A percentile compares a stretch with the other conserved stretches of the same genome.
These are phyloP conservation scores for Vaccinium corymbosum DNA, from an alignment of 148 eudicot species.

Conservation along the genomic window DNA sequence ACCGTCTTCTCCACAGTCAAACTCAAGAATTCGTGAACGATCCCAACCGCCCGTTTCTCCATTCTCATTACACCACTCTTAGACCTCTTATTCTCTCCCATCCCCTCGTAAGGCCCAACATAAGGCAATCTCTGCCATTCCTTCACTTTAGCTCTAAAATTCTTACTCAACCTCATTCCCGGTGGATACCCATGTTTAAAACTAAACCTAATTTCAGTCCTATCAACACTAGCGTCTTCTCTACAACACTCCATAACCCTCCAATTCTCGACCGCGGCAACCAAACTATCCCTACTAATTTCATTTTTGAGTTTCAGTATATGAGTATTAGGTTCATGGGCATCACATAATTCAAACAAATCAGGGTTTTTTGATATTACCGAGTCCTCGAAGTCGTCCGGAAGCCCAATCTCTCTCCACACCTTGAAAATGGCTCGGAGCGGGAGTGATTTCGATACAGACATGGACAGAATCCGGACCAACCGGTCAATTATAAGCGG, in stretches of 20 bases:
- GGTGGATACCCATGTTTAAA: conserved; percentile 89
- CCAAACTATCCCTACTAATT: conserved; percentile 36
- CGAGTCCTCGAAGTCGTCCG: conserved; percentile 88
- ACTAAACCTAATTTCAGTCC: conserved; percentile 56
- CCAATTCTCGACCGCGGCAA: conserved; percentile 75
- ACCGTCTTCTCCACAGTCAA: conserved; percentile 92
- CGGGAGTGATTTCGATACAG: conserved; percentile 50
- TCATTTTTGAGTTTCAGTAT: conserved; percentile 43
- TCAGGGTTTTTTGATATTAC: conserved; percentile 53
- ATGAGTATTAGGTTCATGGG: conserved; percentile 77
- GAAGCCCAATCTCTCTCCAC: conserved; percentile 84
- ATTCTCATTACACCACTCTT: conserved; percentile 46
- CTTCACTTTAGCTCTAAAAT: conserved; percentile 66
- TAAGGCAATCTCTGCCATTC: conserved; percentile 79
- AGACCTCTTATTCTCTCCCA: conserved; percentile 43
- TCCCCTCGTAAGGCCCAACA: conserved; percentile 70
- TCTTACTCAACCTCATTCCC: conserved; percentile 72
- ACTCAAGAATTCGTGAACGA: conserved; percentile 90
- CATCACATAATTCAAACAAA: conserved; percentile 55
- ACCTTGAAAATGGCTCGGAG: conserved; percentile 81
- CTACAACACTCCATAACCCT: conserved; percentile 73
- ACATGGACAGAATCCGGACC: conserved; percentile 67
- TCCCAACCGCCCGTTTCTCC: conserved; percentile 88
- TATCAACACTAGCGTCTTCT: conserved; percentile 55
- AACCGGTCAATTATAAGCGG: conserved; percentile 49